Base-by-base conservation (phyloP, 208 protist genomes). In the Leishmania lainsoni region DNA sequence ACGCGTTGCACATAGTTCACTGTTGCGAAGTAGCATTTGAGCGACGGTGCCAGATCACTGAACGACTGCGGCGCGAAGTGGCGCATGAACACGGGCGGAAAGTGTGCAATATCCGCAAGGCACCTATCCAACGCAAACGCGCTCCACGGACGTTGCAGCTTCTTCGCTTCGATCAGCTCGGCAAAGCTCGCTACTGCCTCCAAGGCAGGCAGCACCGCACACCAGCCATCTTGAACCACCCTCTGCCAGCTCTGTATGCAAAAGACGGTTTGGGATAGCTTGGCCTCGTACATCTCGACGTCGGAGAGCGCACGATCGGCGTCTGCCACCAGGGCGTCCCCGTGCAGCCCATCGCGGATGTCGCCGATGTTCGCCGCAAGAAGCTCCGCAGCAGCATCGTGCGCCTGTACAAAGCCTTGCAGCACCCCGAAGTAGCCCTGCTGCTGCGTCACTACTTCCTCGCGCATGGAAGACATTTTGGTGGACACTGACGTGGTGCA, bases 11-110 rank as follows among this genome's bases (percentile, higher is more conserved):
- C 35, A 79, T 87, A 93, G 75, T 94, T 92, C 70, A 88, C 80
- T 32, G 90, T 42, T 12, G 88, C 90, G 80, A 94, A 96, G 79
- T 93, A 96, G 71, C 88, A 87, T 77, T 92, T 93, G 58, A 93
- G 87, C n/a, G 72, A 52, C 10, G 76, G 61, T n/a, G 90, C 12
- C 32, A 96, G 81, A 70, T 90, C 89, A n/a, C 86, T 81, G 77
- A 95, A 94, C 20, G 79, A 78, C 70, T 92, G 90, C 5, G 94
- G 92, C 26, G 90, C 83, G 8, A 97, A 89, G 48, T 90, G 91
- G 26, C 76, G 80, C 22, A 86, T 72, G 69, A 94, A 83, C 52
- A 85, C 71, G 5, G 81, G 83, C 10, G 87, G 83, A 59, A 94
- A 81, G 14, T 76, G 52, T 1, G 81, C 79, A 61, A 91, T 91